Conservation (phyloP, 345 rosid genomes). For the Ricinus communis region DNA sequence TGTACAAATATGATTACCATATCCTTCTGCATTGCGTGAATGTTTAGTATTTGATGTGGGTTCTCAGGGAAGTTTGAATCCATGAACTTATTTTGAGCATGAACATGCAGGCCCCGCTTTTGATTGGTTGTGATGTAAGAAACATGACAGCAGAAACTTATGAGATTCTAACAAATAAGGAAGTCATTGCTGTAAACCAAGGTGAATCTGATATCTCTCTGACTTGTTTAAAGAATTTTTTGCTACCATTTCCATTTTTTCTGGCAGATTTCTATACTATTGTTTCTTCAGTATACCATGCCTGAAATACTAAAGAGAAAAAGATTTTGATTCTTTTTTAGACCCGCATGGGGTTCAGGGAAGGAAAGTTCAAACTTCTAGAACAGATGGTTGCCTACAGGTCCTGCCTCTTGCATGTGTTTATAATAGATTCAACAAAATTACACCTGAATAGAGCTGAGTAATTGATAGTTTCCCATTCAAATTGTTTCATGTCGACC, state of each 20-base stretch:
- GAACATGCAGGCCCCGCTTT: conserved; percentile 81
- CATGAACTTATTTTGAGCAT: neutral
- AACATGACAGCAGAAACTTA: conserved; percentile 74
- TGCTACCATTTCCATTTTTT: conserved; percentile 2
- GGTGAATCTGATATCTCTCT: conserved; percentile 40
- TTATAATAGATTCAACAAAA: conserved; percentile 9
- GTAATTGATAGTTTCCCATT: neutral
- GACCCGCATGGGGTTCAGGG: conserved; percentile 97
- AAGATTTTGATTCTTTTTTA: conserved; percentile 40
- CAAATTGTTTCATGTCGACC: neutral
- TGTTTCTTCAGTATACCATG: too few species aligned
- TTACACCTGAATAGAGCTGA: neutral
- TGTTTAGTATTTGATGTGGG: neutral
- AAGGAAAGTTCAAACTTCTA: conserved; percentile 63
- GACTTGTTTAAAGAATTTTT: conserved; percentile 2
- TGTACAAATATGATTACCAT: neutral
- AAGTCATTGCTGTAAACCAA: conserved; percentile 90
- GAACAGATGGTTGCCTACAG: conserved; percentile 69
- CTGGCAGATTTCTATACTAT: neutral
- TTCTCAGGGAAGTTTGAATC: neutral
- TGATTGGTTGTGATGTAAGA: conserved; percentile 92
- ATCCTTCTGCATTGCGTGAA: neutral
- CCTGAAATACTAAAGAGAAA: conserved; percentile 7
- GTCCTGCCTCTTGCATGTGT: conserved; percentile 28
- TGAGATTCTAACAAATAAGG: conserved; percentile 77